Percentiles rank a stretch among this genome's conserved stretches.
Conservation (phyloP, 2,329 filamentous ascomycete species). For the Penicillium sumatraense region DNA sequence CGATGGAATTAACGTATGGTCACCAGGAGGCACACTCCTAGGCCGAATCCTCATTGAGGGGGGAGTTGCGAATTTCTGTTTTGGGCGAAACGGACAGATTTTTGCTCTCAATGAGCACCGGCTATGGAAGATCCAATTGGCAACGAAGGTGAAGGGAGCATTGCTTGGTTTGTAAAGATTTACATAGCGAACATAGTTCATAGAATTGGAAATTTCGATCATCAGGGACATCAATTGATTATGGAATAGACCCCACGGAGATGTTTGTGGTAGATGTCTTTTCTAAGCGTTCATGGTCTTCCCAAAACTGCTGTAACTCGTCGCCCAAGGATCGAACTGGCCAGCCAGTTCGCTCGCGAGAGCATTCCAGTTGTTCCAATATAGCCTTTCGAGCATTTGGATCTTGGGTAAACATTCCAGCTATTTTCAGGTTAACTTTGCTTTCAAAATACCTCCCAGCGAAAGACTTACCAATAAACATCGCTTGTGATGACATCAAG, state of each 20-base stretch:
- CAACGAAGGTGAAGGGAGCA: constrained; percentile 10
- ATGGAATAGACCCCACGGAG: background rate
- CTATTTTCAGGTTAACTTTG: background rate
- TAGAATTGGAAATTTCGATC: background rate
- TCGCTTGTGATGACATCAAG: constrained; percentile 30
- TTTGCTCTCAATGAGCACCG: constrained; percentile 53
- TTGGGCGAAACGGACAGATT: constrained; percentile 41
- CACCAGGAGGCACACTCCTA: constrained; percentile 52
- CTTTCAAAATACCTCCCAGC: background rate
- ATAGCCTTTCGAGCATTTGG: constrained; percentile 14
- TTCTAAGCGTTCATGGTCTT: background rate
- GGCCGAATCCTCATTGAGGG: constrained; percentile 60
- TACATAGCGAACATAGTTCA: too few species aligned
- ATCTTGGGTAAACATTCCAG: constrained; percentile 14
- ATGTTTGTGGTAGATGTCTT: background rate
- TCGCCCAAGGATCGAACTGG: constrained; percentile 23
- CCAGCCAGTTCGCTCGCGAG: constrained; percentile 26
- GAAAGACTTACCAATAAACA: constrained; percentile 28
- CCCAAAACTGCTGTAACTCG: constrained; percentile 27
- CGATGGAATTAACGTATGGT: constrained; percentile 61
- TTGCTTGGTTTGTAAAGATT: constrained; percentile 8
- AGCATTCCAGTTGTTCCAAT: constrained; percentile 22
- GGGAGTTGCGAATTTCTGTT: constrained; percentile 55
- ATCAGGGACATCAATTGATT: background rate
- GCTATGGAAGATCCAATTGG: constrained; percentile 50